These are phyloP conservation scores for Gamarada debralockiae DNA, from an alignment of 495 filamentous ascomycete genomes.

Conservation along the genomic window DNA sequence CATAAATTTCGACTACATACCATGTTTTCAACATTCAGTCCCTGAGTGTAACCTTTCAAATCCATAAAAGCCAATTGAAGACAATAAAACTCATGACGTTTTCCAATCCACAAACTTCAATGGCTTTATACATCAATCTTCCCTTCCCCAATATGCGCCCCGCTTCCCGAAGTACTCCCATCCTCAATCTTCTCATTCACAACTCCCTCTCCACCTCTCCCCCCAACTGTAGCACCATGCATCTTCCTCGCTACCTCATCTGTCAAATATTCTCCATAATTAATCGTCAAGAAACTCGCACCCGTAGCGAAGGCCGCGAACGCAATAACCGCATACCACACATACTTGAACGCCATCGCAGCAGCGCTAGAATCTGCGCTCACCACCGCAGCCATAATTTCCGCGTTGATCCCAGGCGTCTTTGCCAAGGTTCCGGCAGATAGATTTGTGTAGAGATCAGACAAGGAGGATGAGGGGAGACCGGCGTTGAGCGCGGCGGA, in stretches of 20 bases:
- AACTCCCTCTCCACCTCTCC: background rate
- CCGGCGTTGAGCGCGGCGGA: background rate
- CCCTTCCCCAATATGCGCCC: no score
- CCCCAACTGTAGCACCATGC: conserved; percentile 2
- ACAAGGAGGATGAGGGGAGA: conserved; percentile 1
- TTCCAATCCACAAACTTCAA: no score
- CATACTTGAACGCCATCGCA: conserved; percentile 1
- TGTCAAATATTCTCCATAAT: conserved; percentile 9
- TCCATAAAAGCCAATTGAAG: no score
- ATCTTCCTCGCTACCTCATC: conserved; percentile 8
- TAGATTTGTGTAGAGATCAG: background rate
- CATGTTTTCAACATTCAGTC: no score
- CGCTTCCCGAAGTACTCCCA: background rate
- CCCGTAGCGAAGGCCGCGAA: background rate
- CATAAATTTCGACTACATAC: no score
- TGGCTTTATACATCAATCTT: no score
- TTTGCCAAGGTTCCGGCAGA: conserved; percentile 1
- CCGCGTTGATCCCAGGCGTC: background rate
- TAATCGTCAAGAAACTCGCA: conserved; percentile 1
- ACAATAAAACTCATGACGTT: no score
- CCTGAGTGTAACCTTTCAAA: no score
- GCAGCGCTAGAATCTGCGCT: background rate
- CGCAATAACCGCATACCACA: conserved; percentile 6
- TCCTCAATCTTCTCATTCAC: background rate
- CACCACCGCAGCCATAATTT: background rate